A percentile compares a stretch with the other conserved stretches of the same genome.
These are phyloP conservation scores for Cystobasidium tubakii DNA, from an alignment of 768 basidiomycete species.

Conservation along the genomic window DNA sequence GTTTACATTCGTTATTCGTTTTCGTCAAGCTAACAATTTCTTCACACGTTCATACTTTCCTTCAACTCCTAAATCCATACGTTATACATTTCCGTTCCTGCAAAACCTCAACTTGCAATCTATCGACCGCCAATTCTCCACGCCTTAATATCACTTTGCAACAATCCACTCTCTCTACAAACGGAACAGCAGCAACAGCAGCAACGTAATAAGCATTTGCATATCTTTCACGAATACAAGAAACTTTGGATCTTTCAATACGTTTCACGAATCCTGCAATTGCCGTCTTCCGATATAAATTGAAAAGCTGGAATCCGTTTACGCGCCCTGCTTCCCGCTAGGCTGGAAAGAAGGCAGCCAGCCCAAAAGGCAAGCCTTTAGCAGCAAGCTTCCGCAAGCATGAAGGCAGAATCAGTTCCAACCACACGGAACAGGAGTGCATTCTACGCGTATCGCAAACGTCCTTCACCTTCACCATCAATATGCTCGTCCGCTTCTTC, in stretches of 20 bases:
- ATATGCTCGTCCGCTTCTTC: conserved; percentile 30
- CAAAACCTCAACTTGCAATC: neutral
- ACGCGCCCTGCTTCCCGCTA: neutral
- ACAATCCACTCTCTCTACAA: neutral
- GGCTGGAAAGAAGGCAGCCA: neutral
- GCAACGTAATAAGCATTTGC: neutral
- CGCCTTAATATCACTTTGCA: neutral
- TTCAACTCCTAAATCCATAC: neutral
- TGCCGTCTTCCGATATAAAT: too few relatives aligned
- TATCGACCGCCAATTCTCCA: neutral
- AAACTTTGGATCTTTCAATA: too few relatives aligned
- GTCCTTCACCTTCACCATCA: conserved; percentile 21
- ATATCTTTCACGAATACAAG: neutral
- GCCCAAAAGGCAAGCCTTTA: neutral
- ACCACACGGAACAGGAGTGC: conserved; percentile 18
- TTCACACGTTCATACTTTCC: neutral
- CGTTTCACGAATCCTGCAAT: too few relatives aligned
- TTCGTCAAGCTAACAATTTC: neutral
- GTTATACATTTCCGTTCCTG: neutral
- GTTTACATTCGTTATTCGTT: neutral
- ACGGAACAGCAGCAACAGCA: neutral
- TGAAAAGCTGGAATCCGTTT: neutral
- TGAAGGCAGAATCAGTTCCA: conserved; percentile 26
- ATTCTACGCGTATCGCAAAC: conserved; percentile 33
- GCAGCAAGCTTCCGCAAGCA: neutral